A percentile compares a stretch with the other conserved stretches of the same genome.
Conservation (phyloP, 129 eudicot genomes). For the Centella asiatica region DNA sequence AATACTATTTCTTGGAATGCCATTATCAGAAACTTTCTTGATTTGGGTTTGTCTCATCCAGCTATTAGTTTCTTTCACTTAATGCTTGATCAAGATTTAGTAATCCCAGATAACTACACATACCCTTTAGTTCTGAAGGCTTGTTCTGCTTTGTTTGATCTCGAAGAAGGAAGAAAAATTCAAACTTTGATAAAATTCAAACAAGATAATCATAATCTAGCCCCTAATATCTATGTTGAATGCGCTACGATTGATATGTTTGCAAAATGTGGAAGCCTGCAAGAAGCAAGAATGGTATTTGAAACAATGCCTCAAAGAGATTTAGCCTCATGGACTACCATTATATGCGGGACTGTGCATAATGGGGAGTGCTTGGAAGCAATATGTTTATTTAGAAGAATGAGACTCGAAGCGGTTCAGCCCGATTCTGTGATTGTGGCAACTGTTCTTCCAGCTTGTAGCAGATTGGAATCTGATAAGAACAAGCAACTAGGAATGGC, state of each 20-base stretch:
- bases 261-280: conserved; percentile 28
- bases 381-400: conserved; percentile 16
- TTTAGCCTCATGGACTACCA: conserved; percentile 24
- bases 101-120: conserved; percentile 24
- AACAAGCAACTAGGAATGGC: conserved; percentile 18
- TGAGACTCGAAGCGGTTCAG: conserved; percentile 13
- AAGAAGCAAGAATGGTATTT: conserved; percentile 18
- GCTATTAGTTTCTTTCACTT: conserved; percentile 18
- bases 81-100: not conserved
- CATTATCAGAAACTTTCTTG: conserved; percentile 14
- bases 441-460: conserved; percentile 22
- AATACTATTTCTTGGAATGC: conserved; percentile 15
- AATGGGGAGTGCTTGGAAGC: conserved; percentile 15
- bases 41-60: conserved; percentile 9
- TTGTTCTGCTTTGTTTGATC: conserved; percentile 19
- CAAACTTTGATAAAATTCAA: conserved; percentile 4
- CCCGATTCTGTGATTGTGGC: conserved; percentile 21
- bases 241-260: conserved; percentile 29
- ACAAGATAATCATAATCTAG: not conserved
- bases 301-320: conserved; percentile 24
- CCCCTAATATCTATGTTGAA: conserved; percentile 14
- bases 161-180: conserved; percentile 23
- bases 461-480: conserved; percentile 13
- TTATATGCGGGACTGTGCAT: conserved; percentile 19
- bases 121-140: conserved; percentile 25